Conservation (phyloP, 768 basidiomycete species). For the Suillus hirtellus region DNA sequence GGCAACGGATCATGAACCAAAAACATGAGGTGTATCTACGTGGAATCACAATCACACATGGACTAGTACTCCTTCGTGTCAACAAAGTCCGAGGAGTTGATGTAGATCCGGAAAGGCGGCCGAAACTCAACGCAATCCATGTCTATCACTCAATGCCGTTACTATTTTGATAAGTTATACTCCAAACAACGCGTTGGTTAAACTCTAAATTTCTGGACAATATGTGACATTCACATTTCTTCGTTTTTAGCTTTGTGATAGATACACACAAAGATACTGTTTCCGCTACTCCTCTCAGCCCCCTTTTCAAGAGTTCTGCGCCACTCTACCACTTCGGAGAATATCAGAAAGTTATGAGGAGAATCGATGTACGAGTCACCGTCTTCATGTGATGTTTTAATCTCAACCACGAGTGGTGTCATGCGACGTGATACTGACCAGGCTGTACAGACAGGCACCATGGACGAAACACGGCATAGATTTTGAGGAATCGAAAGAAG, state of each 20-base stretch:
- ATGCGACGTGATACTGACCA: not conserved
- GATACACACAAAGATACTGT: not conserved
- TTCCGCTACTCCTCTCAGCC: not conserved
- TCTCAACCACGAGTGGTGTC: not conserved
- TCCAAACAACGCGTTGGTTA: not conserved
- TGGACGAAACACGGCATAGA: not conserved
- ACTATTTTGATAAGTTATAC: too few species aligned
- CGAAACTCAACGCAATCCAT: not conserved
- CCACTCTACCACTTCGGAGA: not conserved
- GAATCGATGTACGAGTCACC: not conserved
- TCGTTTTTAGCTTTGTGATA: not conserved
- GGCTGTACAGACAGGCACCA: not conserved
- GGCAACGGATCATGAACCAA: not conserved
- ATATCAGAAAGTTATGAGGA: not conserved
- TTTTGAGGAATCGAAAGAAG: not conserved
- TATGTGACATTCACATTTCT: too few species aligned
- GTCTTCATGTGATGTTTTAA: not conserved
- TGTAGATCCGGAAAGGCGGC: conserved; percentile 1
- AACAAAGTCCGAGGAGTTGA: conserved; percentile 7
- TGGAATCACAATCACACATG: not conserved
- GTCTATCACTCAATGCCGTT: not conserved
- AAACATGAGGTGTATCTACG: not conserved
- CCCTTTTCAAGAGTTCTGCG: not conserved
- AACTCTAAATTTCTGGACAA: not conserved
- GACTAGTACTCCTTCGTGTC: not conserved